phyloP scores from a whole-genome alignment of 1,284 basidiomycete species.

The Cutaneotrichosporon sp. region DNA sequence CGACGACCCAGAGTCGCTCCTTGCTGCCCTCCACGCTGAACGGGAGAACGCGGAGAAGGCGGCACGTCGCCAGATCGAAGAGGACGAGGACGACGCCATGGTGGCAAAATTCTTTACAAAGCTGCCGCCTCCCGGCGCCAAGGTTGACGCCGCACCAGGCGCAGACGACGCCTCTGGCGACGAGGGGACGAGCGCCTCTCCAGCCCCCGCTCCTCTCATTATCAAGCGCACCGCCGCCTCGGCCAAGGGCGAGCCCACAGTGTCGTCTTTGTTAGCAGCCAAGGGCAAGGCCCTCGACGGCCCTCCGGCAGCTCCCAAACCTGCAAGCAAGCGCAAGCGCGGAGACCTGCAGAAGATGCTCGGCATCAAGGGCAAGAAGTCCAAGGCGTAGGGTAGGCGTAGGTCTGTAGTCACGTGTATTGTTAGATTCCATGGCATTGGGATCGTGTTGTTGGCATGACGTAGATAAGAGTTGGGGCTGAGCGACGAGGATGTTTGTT shows the following conservation, averaged over 20 bases:
- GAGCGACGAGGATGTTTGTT: neutral
- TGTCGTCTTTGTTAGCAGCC: conserved; percentile 69
- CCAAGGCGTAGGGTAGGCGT: conserved; percentile 9
- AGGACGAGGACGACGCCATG: conserved; percentile 88
- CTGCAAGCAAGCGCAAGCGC: conserved; percentile 61
- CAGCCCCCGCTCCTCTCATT: conserved; percentile 49
- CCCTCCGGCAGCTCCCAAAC: neutral
- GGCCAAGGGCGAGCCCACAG: conserved; percentile 60
- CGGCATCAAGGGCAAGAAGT: conserved; percentile 62
- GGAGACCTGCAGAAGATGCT: conserved; percentile 49
- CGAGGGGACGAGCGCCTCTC: neutral
- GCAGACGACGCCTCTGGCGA: neutral
- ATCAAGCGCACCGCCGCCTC: conserved; percentile 66
- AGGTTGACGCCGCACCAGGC: neutral
- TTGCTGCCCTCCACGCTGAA: conserved; percentile 44
- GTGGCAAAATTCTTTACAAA: conserved; percentile 84
- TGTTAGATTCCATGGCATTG: conserved; percentile 6
- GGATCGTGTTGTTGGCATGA: conserved; percentile 1
- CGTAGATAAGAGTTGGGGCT: neutral
- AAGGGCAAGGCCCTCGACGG: conserved; percentile 62
- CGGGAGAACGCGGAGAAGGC: conserved; percentile 58
- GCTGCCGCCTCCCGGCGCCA: conserved; percentile 46
- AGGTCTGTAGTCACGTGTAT: conserved; percentile 6
- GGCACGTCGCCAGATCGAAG: conserved; percentile 58
- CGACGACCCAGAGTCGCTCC: conserved; percentile 41